Evolutionary conservation across 495 filamentous ascomycete species (phyloP).

Genomic region (Aspergillus nanangensis): DNA sequence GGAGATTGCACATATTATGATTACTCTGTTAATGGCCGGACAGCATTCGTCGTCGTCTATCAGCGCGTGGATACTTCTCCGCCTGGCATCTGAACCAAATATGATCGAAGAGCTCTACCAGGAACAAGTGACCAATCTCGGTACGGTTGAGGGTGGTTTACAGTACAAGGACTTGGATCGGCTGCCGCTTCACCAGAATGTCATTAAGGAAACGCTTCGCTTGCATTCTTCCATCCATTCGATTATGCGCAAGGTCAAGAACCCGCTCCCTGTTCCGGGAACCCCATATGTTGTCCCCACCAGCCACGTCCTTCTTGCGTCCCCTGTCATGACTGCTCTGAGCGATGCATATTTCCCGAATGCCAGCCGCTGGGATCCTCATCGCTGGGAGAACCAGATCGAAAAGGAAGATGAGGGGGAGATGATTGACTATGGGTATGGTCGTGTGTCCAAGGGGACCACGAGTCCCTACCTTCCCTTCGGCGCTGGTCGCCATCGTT

Average conservation of each 20-base stretch:
- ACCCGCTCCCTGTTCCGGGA: slow-evolving; percentile 70
- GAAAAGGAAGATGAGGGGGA: slow-evolving; percentile 52
- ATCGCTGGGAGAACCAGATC: slow-evolving; percentile 69
- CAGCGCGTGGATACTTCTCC: slow-evolving; percentile 75
- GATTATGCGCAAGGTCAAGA: slow-evolving; percentile 80
- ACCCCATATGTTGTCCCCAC: slow-evolving; percentile 76
- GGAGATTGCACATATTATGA: slow-evolving; percentile 89
- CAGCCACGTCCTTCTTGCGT: slow-evolving; percentile 70
- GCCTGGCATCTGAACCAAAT: slow-evolving; percentile 67
- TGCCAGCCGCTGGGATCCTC: slow-evolving; percentile 77
- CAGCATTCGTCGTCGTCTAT: slow-evolving; percentile 85
- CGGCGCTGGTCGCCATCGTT: slow-evolving; percentile 87
- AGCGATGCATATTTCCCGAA: slow-evolving; percentile 75
- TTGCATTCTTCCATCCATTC: slow-evolving; percentile 80
- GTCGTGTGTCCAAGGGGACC: slow-evolving; percentile 84
- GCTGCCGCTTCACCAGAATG: slow-evolving; percentile 62
- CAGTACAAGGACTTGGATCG: slow-evolving; percentile 64
- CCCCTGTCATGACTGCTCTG: slow-evolving; percentile 71
- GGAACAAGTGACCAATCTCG: slow-evolving; percentile 64
- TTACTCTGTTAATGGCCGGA: slow-evolving; percentile 83
- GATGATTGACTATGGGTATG: slow-evolving; percentile 88
- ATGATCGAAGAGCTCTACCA: slow-evolving; percentile 71
- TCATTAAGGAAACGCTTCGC: slow-evolving; percentile 77
- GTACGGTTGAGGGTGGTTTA: slow-evolving; percentile 42
- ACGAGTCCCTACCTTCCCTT: slow-evolving; percentile 89